These are phyloP conservation scores for Alternaria brassicae DNA, from an alignment of 2,329 filamentous ascomycete genomes.

Conservation along the genomic window DNA sequence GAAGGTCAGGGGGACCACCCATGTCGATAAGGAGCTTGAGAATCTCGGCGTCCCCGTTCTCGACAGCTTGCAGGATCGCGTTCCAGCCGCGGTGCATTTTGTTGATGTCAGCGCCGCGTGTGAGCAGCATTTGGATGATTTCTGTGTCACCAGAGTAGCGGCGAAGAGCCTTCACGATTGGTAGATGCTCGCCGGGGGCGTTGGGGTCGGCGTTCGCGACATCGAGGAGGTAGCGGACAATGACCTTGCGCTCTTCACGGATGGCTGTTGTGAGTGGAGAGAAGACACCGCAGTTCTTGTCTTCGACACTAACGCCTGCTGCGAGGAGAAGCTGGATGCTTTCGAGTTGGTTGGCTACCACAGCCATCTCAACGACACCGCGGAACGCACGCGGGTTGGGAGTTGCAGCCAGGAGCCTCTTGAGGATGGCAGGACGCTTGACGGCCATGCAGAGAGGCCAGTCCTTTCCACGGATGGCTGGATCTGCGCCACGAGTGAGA, in stretches of 20 bases:
- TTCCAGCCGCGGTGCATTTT: conserved; percentile 54
- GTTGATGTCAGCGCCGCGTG: conserved; percentile 71
- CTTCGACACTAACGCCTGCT: conserved; percentile 72
- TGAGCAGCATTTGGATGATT: conserved; percentile 68
- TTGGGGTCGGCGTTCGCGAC: conserved; percentile 70
- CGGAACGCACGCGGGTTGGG: conserved; percentile 68
- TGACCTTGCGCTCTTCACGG: conserved; percentile 67
- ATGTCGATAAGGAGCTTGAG: conserved; percentile 46
- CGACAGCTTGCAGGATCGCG: conserved; percentile 44
- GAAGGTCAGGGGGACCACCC: conserved; percentile 40
- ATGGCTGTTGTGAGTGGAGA: conserved; percentile 72
- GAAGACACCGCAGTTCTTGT: conserved; percentile 76
- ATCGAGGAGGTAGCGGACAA: conserved; percentile 67
- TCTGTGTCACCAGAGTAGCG: conserved; percentile 66
- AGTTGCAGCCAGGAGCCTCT: conserved; percentile 63
- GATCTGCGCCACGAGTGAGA: conserved; percentile 66
- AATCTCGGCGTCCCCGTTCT: conserved; percentile 46
- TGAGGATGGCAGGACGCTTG: conserved; percentile 65
- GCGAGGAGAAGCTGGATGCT: conserved; percentile 70
- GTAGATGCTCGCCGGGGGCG: conserved; percentile 72
- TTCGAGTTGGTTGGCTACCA: conserved; percentile 70
- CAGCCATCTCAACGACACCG: conserved; percentile 72
- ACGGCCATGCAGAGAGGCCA: conserved; percentile 77
- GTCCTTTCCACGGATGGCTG: conserved; percentile 69
- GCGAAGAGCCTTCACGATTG: conserved; percentile 73